Evolutionary conservation across 306 rosid species (phyloP).

Genomic region (Vicia sativa): DNA sequence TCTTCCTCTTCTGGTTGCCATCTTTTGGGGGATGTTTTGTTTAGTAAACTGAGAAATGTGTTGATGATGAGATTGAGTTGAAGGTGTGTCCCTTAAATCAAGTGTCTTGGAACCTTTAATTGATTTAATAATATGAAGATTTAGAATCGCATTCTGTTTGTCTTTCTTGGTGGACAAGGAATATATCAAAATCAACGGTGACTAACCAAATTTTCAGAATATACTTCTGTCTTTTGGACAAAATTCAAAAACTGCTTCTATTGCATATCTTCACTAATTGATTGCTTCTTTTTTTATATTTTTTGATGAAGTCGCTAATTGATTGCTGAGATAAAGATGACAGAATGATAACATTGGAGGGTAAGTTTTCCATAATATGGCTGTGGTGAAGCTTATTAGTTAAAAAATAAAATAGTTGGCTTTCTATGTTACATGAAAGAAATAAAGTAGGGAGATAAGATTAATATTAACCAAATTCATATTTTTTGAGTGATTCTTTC

Average conservation of each 20-base stretch:
- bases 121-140: background rate
- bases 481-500: background rate
- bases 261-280: background rate
- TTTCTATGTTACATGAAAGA: background rate
- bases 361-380: background rate
- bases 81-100: conserved; percentile 21
- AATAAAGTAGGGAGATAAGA: background rate
- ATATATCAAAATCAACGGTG: conserved; percentile 2
- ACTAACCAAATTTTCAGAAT: background rate
- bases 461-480: background rate
- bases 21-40: background rate
- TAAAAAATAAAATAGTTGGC: background rate
- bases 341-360: background rate
- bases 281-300: background rate
- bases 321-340: conserved; percentile 11
- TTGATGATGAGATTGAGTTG: conserved; percentile 3
- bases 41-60: conserved; percentile 5
- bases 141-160: conserved; percentile 43
- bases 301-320: background rate
- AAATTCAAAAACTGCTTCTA: background rate
- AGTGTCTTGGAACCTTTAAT: background rate
- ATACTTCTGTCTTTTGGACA: background rate
- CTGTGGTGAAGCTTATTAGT: background rate
- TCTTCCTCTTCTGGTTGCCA: conserved; percentile 44
- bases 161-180: conserved; percentile 26